Base-by-base conservation (phyloP, 306 rosid species). In the Glycyrrhiza uralensis region DNA sequence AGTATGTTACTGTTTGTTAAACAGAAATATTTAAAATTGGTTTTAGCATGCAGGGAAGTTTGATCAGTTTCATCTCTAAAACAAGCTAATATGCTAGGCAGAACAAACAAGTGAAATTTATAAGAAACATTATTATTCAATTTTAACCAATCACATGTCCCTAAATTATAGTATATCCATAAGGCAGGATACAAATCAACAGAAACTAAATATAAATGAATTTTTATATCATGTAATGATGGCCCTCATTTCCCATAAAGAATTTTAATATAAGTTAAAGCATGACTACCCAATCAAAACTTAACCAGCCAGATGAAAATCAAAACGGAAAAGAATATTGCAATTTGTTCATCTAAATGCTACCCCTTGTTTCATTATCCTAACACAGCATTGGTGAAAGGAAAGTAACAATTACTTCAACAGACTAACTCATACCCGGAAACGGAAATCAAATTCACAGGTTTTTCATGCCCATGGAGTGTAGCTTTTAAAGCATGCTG, bases 381-480 rank as follows among this genome's bases (percentile, higher is more conserved):
- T 15, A 67, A 15, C 26, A 76, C 9, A 55, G 45, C n/a, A 28
- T 19, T 7, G 20, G 15, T 12, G 29, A 17, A 7, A 33, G n/a
- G 38, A 54, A 15, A 54, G 28, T 33, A 32, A 24, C 39, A 64
- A 65, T 22, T 58, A 46, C 45, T 65, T 64, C 38, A 49, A 59
- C 19, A 66, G 17, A 36, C 41, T 2, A 56, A 56, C 45, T 54
- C 97, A 46, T 85, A 91, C 97, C 92, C 92, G 1, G 92, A 88
- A 68, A 88, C 89, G 5, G 89, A 73, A 70, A 91, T 63, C 46
- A 85, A 69, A 55, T 80, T 84, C 67, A 91, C 80, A 35, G 95
- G 83, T 54, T 82, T 91, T 73, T 64, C 91, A 61, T 91, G 97
- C 28, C 97, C 97, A 80, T 83, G 77, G 5, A 88, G 60, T 47